Percentiles rank a stretch among this genome's conserved stretches.
Evolutionary conservation across 495 filamentous ascomycete genomes (phyloP).

Genomic region (Penicillium goetzii): DNA sequence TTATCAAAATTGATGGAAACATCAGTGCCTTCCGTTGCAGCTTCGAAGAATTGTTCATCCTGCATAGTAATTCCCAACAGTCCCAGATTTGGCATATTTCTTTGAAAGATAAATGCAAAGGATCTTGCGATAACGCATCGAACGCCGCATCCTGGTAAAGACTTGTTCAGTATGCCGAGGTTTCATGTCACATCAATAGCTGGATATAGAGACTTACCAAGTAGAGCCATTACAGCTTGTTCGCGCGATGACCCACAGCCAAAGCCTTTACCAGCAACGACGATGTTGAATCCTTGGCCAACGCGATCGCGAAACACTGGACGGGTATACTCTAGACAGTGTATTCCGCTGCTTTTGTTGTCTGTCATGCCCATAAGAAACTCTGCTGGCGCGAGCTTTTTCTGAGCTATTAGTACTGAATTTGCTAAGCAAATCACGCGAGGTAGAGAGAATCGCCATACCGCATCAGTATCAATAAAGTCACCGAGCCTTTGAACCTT

Average conservation of each 20-base stretch:
- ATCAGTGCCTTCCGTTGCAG: slow-evolving; percentile 33
- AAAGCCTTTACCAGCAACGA: slow-evolving; percentile 49
- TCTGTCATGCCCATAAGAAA: slow-evolving; percentile 31
- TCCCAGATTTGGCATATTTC: slow-evolving; percentile 46
- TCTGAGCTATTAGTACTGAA: background rate
- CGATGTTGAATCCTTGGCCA: slow-evolving; percentile 38
- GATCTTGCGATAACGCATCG: slow-evolving; percentile 46
- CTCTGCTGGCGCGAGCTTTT: slow-evolving; percentile 35
- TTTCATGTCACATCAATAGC: no score
- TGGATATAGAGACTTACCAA: slow-evolving; percentile 18
- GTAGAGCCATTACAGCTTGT: slow-evolving; percentile 43
- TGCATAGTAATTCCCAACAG: slow-evolving; percentile 41
- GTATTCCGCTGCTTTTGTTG: slow-evolving; percentile 34
- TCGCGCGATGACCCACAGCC: slow-evolving; percentile 49
- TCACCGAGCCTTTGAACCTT: slow-evolving; percentile 44
- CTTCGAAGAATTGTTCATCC: slow-evolving; percentile 39
- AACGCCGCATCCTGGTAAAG: slow-evolving; percentile 27
- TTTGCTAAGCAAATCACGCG: background rate
- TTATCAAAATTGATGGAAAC: slow-evolving; percentile 33
- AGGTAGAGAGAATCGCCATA: background rate
- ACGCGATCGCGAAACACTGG: slow-evolving; percentile 44
- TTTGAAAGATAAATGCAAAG: slow-evolving; percentile 47
- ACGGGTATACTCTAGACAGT: slow-evolving; percentile 42
- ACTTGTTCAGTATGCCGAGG: background rate
- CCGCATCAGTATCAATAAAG: slow-evolving; percentile 49